Evolutionary conservation across 768 basidiomycete genomes (phyloP), one percentile per base, ranked within the genome.

Genomic region (Aureoboletus auriporus): DNA sequence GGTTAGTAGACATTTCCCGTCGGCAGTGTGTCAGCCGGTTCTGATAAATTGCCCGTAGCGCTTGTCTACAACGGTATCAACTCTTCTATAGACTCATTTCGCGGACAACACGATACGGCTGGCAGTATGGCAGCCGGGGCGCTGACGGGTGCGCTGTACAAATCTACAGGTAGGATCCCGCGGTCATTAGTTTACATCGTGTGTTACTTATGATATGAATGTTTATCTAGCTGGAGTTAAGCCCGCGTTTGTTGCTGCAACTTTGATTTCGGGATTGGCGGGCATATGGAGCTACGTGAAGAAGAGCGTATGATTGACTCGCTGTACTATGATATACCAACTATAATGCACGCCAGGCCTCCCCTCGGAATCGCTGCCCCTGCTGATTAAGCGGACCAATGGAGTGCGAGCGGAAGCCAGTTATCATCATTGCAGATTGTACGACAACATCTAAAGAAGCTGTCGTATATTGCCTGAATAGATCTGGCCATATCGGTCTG

Each of bases 251-350:
- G 88, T 88, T 50, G 89, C 93, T 56, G 93, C 92, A 48, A 86
- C 87, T 43, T 70, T 96, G 57, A 86, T 93, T 70, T 93, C 93
- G 57, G 88, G 84, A 58, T 75, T 84, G 66, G 94, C 95, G 51
- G 94, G 94, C 49, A 74, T 83, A 51, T 99, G 95, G 95, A 91
- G 93, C 71, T 88, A 84, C 74, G 81, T 93, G 73, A 98, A 99
- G 79, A 84, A 80, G 73, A 84, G 76, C 63, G 78, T 94, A 71
- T 90, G 78, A 86, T 76, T 60, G 60, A 66, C 66, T 63, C 58
- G 65, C 63, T 74, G 69, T 69, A 69, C 58, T 57, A 61, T 31
- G 59, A 53, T 64, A 69, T 69, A 67, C 57, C 64, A 23, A 58
- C 61, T 64, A 65, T 75, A 72, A 70, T 83, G 75, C 72, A 23